A percentile compares a stretch with the other conserved stretches of the same genome.
Conservation (phyloP, 331 rosid genomes). For the Dryas integrifolia region DNA sequence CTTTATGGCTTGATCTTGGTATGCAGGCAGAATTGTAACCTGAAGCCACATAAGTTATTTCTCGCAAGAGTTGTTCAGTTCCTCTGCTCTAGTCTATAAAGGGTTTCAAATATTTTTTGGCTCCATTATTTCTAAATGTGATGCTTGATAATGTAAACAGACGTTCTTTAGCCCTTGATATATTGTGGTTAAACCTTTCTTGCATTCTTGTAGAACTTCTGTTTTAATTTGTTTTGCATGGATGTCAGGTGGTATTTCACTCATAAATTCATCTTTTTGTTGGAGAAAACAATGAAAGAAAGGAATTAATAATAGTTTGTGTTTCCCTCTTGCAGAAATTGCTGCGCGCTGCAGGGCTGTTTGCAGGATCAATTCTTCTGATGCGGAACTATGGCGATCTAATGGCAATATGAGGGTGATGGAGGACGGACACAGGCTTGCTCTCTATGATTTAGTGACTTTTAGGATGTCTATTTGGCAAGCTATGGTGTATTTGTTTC, state of each 20-base stretch:
- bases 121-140: neutral
- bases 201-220: neutral
- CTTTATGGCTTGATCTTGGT: neutral
- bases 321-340: slow-evolving; percentile 57
- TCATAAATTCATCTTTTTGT: neutral
- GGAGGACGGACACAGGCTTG: neutral
- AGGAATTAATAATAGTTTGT: slow-evolving; percentile 5
- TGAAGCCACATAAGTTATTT: too few relatives aligned
- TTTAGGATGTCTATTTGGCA: neutral
- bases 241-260: neutral
- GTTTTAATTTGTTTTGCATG: neutral
- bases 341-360: slow-evolving; percentile 79
- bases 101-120: neutral
- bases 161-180: neutral
- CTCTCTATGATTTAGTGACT: neutral
- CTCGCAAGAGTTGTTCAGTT: neutral
- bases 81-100: neutral
- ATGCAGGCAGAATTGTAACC: neutral
- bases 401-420: slow-evolving; percentile 66
- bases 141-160: neutral
- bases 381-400: slow-evolving; percentile 85
- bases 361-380: slow-evolving; percentile 72
- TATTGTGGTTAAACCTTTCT: neutral
- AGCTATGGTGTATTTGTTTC: slow-evolving; percentile 5
- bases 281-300: neutral